Conservation (phyloP, 2,329 filamentous ascomycete species). For the Clonostachys solani region DNA sequence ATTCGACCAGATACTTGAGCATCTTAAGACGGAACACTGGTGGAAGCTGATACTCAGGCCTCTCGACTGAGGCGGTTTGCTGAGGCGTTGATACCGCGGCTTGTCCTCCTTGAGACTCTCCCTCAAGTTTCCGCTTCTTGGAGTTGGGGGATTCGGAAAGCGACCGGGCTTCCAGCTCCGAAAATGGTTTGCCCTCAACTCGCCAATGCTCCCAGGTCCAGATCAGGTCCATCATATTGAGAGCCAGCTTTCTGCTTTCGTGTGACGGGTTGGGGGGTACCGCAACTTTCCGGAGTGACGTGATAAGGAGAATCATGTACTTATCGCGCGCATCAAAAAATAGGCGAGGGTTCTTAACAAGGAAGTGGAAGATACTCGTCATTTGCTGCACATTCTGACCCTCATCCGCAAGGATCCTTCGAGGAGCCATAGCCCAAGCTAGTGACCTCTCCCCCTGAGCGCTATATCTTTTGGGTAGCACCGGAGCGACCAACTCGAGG, state of each 20-base stretch:
- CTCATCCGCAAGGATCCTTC: conserved; percentile 89
- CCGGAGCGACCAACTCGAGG: conserved; percentile 89
- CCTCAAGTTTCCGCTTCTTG: conserved; percentile 74
- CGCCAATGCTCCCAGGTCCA: conserved; percentile 90
- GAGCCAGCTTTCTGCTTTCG: conserved; percentile 85
- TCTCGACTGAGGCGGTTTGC: conserved; percentile 27
- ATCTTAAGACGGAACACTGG: conserved; percentile 67
- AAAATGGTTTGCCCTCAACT: conserved; percentile 52
- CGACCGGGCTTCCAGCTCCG: conserved; percentile 19
- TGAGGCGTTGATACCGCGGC: neutral
- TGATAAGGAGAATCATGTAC: conserved; percentile 84
- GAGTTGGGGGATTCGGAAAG: conserved; percentile 67
- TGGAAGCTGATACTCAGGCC: conserved; percentile 65
- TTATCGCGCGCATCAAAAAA: conserved; percentile 96
- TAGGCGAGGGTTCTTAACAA: conserved; percentile 85
- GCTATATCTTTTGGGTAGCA: conserved; percentile 79
- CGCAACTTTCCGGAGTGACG: conserved; percentile 83
- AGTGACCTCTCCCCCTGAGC: conserved; percentile 67
- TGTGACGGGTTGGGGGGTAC: conserved; percentile 78
- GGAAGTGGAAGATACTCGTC: conserved; percentile 95
- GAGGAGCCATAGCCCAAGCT: conserved; percentile 84
- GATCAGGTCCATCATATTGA: conserved; percentile 87
- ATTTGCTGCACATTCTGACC: conserved; percentile 93
- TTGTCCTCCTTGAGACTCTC: conserved; percentile 23
- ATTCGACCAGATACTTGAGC: conserved; percentile 92